Evolutionary conservation across 306 rosid species (phyloP).

Genomic region (Gastrolobium villosum): DNA sequence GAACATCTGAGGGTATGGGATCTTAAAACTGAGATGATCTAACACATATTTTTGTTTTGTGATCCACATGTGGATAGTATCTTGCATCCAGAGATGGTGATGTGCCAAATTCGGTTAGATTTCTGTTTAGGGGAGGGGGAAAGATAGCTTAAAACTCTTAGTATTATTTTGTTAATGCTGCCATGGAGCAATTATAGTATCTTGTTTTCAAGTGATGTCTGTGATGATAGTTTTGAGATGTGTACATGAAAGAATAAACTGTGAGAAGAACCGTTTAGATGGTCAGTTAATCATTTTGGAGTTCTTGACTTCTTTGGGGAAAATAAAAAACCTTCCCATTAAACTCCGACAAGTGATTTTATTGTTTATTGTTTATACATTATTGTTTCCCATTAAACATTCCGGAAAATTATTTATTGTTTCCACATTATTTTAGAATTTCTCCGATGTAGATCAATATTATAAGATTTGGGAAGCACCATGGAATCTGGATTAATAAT

Average conservation of each 20-base stretch:
- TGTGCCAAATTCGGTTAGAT: neutral
- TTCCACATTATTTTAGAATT: neutral
- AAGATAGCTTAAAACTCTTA: neutral
- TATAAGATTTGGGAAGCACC: neutral
- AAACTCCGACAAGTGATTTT: too few relatives aligned
- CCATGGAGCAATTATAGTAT: neutral
- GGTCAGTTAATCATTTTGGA: neutral
- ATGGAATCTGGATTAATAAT: neutral
- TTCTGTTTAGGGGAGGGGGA: constrained; percentile 1
- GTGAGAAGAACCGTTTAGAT: neutral
- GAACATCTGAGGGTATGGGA: neutral
- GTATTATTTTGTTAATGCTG: constrained; percentile 15
- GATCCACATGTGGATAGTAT: neutral
- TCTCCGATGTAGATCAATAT: neutral
- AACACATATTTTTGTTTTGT: neutral
- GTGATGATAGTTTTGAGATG: neutral
- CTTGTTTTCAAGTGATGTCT: neutral
- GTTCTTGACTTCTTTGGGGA: too few relatives aligned
- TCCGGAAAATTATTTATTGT: neutral
- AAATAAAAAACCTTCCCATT: too few relatives aligned
- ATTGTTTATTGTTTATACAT: too few relatives aligned
- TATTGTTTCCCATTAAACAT: too few relatives aligned
- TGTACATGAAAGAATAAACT: constrained; percentile 10
- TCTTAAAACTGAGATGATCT: constrained; percentile 9
- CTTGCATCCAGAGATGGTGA: neutral